Evolutionary conservation across 2,329 filamentous ascomycete species (phyloP), one percentile per base, ranked within the genome.

Genomic region (Aspergillus sp.): DNA sequence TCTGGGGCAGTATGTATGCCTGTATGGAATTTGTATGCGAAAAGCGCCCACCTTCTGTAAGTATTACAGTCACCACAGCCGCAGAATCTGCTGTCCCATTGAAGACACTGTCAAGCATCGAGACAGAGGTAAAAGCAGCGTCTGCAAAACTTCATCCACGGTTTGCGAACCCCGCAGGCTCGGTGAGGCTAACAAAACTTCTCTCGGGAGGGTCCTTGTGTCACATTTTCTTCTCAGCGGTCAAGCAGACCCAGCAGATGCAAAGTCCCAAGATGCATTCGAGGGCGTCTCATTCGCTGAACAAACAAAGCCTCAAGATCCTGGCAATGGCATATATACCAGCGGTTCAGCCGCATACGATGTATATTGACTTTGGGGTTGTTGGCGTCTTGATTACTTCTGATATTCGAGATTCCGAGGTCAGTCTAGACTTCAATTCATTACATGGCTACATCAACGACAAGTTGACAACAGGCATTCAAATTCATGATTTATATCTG

Each of bases 151-250:
- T 17, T 55, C 45, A 38, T 49, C 54, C 28, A 28, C 45, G 19
- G 54, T 48, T 56, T 30, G 4, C 3, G 13, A 38, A 49, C 54
- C 48, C 54, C 54, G 54, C 54, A 57, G 34, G 28, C 25, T 25
- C 47, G 46, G 54, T 43, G 47, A 50, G 54, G 54, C 54, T 50
- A 57, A 50, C 43, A 50, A 50, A 50, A 43, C 50, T 45, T 34
- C 22, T 28, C 15, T 7, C 22, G 11, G 53, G 41, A 30, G 43
- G 43, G 34, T 43, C 31, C 25, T 22, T 53, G 30, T 54, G 30
- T 41, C 50, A 34, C 28, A 28, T 43, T 54, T 43, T 54, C 22
- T 43, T 23, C 51, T 43, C 51, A 54, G 34, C 51, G 34, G 34
- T 30, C 25, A 30, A 30, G 25, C 17, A 49, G 51, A 41, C 51